Percentiles rank a stretch among this genome's conserved stretches.
Conservation (phyloP, 108 stramenopile genomes). For the Asterionellopsis glacialis region DNA sequence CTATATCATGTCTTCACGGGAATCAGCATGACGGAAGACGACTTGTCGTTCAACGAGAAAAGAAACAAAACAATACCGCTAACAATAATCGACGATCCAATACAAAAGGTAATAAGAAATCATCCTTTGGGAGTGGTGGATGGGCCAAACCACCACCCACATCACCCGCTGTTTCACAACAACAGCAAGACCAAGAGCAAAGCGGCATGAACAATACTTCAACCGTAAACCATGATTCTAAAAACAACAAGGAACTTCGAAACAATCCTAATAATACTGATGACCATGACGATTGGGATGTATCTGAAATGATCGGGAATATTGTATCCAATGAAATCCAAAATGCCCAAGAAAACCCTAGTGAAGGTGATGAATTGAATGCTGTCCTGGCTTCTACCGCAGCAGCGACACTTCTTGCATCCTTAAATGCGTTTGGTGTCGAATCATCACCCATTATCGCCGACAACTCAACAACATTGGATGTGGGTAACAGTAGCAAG, state of each 20-base stretch:
- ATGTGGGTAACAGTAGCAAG: not conserved
- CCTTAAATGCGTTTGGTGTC: not conserved
- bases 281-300: not conserved
- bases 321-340: not conserved
- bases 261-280: no score
- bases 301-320: not conserved
- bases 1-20: not conserved
- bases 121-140: not conserved
- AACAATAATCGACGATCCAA: no score
- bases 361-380: slow-evolving; percentile 8
- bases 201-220: no score
- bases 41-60: slow-evolving; percentile 5
- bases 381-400: not conserved
- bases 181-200: no score
- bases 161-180: no score
- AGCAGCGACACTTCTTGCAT: not conserved
- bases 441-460: not conserved
- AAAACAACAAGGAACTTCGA: no score
- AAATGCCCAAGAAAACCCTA: not conserved
- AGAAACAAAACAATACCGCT: not conserved
- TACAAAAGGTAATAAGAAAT: no score
- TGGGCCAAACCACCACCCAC: no score
- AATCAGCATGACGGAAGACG: not conserved
- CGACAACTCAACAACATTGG: no score
- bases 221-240: no score